Base-by-base conservation (phyloP, 139 green algal species). In the Micromonas pusilla region DNA sequence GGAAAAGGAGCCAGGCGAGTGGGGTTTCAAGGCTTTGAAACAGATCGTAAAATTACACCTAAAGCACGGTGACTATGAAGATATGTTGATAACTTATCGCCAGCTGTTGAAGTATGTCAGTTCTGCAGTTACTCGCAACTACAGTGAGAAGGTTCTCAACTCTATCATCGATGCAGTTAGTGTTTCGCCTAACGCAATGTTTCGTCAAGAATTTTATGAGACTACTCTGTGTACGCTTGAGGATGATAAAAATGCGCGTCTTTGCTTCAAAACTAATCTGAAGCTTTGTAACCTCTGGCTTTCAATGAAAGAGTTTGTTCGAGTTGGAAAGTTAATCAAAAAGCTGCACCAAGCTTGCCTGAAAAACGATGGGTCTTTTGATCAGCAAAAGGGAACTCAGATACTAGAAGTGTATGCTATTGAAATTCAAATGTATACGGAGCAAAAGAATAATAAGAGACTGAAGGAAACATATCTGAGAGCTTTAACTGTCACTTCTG, bases 241-340 rank as follows among this genome's bases (percentile, higher is more conserved):
- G 72, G 88, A 91, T 70, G 83, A 85, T 23, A 93, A 93, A 65
- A 99, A 99, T 83, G 95, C 99, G 53, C 45, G 77, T 37, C 86
- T 99, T 45, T 98, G 93, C 93, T 99, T 99, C 88, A 99, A 99
- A 85, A 97, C 93, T 26, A 93, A 97, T 83, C 83, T 98, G 70
- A 98, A 98, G 87, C 89, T 99, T 71, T 93, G 89, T 62, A 89
- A 90, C 45, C 86, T 99, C 75, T 96, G 89, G 89, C 92, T 97
- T 83, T 85, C 91, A 63, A 85, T 87, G 26, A 82, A 87, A 39
- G 91, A 96, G 73, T 95, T 91, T 68, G 80, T 66, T 31, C 85
- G 88, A 6, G 89, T 96, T 82, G 64, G 66, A 63, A 89, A 84
- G 25, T 90, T 94, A 32, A 84, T 98, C 5, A 66, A 66, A 54